Conservation (phyloP, 768 basidiomycete species). For the Mycena polygramma region DNA sequence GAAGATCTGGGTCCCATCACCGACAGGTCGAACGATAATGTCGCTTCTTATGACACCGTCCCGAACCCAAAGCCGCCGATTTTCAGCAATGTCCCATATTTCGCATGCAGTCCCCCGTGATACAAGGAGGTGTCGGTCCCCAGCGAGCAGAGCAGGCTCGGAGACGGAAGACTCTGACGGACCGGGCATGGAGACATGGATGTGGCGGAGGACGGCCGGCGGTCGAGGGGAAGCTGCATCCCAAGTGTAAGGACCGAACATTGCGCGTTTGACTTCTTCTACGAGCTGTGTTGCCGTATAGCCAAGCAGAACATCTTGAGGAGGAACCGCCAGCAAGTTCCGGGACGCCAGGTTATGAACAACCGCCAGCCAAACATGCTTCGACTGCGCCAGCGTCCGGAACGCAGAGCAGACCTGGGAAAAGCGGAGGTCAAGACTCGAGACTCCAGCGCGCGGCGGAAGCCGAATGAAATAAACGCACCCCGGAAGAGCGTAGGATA, state of each 20-base stretch:
- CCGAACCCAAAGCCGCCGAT: constrained; percentile 22
- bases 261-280: constrained; percentile 9
- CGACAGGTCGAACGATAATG: constrained; percentile 13
- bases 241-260: constrained; percentile 10
- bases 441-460: neutral
- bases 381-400: constrained; percentile 4
- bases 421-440: neutral
- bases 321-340: constrained; percentile 1
- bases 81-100: constrained; percentile 27
- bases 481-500: neutral
- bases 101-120: constrained; percentile 23
- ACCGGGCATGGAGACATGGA: constrained; percentile 6
- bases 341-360: neutral
- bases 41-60: constrained; percentile 11
- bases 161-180: neutral
- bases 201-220: constrained; percentile 9
- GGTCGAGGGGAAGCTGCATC: constrained; percentile 1
- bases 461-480: neutral
- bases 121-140: constrained; percentile 23
- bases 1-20: constrained; percentile 13
- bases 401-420: constrained; percentile 4
- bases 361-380: constrained; percentile 12
- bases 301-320: neutral
- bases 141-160: constrained; percentile 21
- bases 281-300: constrained; percentile 2